phyloP scores from a whole-genome alignment of 306 rosid genomes.

The Malus sylvestris region DNA sequence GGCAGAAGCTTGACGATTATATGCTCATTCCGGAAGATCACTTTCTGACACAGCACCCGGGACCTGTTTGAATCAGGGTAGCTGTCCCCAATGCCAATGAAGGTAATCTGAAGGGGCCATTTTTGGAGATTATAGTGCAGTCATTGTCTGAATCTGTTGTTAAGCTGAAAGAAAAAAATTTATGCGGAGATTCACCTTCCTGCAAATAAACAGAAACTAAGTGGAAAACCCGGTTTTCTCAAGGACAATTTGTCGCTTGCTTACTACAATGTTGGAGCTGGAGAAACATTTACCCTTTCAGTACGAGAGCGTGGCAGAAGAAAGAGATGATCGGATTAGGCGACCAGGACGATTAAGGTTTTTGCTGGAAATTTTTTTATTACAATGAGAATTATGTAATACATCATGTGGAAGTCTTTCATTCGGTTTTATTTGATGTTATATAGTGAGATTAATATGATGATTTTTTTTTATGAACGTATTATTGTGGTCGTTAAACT shows the following conservation, averaged over 20 bases:
- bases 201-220: conserved; percentile 92
- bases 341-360: neutral
- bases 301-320: conserved; percentile 97
- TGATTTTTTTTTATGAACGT: too few relatives aligned
- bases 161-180: conserved; percentile 84
- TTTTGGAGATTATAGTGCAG: conserved; percentile 70
- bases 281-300: conserved; percentile 61
- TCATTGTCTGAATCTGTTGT: conserved; percentile 84
- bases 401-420: conserved; percentile 19
- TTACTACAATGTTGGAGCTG: conserved; percentile 80
- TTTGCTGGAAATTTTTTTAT: conserved; percentile 11
- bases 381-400: conserved; percentile 23
- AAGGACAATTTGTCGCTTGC: conserved; percentile 95
- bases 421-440: conserved; percentile 14
- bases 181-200: conserved; percentile 95
- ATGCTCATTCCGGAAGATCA: conserved; percentile 80
- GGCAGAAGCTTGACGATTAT: conserved; percentile 80
- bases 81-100: conserved; percentile 84
- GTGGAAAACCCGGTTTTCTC: conserved; percentile 92
- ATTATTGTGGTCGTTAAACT: neutral
- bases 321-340: conserved; percentile 49
- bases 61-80: conserved; percentile 62
- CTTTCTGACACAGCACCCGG: conserved; percentile 85
- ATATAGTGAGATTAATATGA: neutral
- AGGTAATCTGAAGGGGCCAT: conserved; percentile 85